phyloP scores from a whole-genome alignment of 176 grass and related monocot species.

The Avena atlantica region DNA sequence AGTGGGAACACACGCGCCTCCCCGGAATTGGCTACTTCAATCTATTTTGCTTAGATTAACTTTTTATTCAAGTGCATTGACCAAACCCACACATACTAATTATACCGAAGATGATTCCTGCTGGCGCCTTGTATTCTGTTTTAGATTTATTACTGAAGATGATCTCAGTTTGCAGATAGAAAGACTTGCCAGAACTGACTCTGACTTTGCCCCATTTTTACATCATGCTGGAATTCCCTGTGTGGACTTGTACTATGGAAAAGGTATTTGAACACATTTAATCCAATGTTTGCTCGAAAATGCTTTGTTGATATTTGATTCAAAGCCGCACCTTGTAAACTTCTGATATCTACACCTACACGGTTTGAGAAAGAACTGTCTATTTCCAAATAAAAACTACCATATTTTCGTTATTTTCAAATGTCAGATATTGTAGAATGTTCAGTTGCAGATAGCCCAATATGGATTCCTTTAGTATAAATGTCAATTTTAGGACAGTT shows the following conservation, averaged over 20 bases:
- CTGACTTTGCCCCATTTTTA: conserved; percentile 88
- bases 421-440: conserved; percentile 5
- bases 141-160: conserved; percentile 42
- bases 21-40: neutral
- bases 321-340: neutral
- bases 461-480: neutral
- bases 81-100: neutral
- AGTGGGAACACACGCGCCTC: neutral
- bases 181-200: conserved; percentile 95
- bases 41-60: neutral
- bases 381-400: neutral
- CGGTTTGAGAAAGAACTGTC: neutral
- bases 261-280: conserved; percentile 58
- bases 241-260: conserved; percentile 92
- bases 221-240: conserved; percentile 91
- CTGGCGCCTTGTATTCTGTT: neutral
- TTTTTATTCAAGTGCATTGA: neutral
- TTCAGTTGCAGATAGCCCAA: neutral
- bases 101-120: neutral
- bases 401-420: neutral
- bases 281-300: neutral
- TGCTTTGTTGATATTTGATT: conserved; percentile 31
- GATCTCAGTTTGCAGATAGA: conserved; percentile 69
- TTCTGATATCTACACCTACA: neutral
- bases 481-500: neutral